Evolutionary conservation across 2,329 filamentous ascomycete species (phyloP).

Genomic region (Alternaria sp.): DNA sequence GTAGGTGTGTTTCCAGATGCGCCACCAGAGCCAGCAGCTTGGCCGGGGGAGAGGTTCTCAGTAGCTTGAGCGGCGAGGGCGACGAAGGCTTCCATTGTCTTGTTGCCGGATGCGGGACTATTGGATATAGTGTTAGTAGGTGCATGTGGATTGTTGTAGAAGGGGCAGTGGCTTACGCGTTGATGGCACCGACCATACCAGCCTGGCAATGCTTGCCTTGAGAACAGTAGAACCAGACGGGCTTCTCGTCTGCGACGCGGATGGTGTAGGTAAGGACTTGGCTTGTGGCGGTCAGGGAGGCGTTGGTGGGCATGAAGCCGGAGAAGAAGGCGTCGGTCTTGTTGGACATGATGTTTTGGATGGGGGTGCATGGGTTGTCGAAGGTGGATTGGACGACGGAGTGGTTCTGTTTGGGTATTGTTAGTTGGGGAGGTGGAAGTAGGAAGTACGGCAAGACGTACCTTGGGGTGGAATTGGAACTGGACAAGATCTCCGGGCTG

Average conservation of each 20-base stretch:
- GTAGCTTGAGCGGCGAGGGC: conserved; percentile 48
- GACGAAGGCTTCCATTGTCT: conserved; percentile 44
- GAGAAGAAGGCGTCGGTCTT: conserved; percentile 65
- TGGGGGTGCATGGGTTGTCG: conserved; percentile 71
- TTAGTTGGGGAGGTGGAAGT: conserved; percentile 12
- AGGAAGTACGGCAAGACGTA: conserved; percentile 20
- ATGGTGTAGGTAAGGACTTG: conserved; percentile 73
- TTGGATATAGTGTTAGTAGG: conserved; percentile 20
- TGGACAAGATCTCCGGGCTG: conserved; percentile 63
- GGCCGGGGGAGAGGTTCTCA: conserved; percentile 52
- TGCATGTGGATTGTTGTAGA: not conserved
- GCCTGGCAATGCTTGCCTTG: conserved; percentile 75
- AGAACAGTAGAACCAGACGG: conserved; percentile 81
- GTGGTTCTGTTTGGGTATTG: conserved; percentile 64
- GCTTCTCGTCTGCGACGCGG: conserved; percentile 70
- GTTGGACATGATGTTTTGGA: conserved; percentile 53
- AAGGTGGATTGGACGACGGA: conserved; percentile 81
- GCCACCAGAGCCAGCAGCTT: conserved; percentile 29
- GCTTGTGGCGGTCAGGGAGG: conserved; percentile 23
- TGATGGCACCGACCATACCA: conserved; percentile 79
- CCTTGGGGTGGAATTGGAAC: conserved; percentile 60
- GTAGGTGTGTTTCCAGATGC: conserved; percentile 11
- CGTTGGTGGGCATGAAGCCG: conserved; percentile 68
- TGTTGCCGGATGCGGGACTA: conserved; percentile 43
- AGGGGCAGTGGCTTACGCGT: conserved; percentile 63